phyloP scores from a whole-genome alignment of 2,329 filamentous ascomycete species.

The Clathrospora elynae region DNA sequence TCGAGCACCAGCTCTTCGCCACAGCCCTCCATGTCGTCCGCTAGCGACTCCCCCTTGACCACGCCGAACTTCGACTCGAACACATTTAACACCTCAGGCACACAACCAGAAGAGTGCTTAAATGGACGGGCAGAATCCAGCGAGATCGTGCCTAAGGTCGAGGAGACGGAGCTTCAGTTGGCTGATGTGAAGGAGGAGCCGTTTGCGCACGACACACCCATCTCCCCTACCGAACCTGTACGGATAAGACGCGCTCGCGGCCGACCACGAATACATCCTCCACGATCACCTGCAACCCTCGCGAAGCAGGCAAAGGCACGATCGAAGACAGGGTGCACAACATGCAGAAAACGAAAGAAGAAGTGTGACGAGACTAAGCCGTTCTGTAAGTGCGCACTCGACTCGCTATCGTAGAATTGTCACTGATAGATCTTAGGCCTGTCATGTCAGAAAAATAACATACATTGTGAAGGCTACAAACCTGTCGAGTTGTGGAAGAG shows the following conservation, averaged over 20 bases:
- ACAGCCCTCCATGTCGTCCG: constrained; percentile 49
- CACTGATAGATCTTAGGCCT: constrained; percentile 61
- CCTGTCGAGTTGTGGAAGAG: constrained; percentile 87
- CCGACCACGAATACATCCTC: constrained; percentile 79
- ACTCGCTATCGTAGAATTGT: not conserved
- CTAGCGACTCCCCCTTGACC: constrained; percentile 48
- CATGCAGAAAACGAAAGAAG: constrained; percentile 65
- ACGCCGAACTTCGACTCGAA: constrained; percentile 44
- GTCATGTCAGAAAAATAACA: constrained; percentile 92
- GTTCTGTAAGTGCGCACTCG: constrained; percentile 42
- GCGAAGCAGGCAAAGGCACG: constrained; percentile 77
- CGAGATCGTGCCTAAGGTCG: constrained; percentile 58
- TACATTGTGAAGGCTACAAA: constrained; percentile 88
- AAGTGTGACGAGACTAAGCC: constrained; percentile 61
- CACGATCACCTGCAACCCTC: constrained; percentile 62
- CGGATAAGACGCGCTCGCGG: constrained; percentile 62
- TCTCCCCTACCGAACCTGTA: constrained; percentile 45
- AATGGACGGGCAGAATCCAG: constrained; percentile 35
- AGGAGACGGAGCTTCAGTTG: constrained; percentile 57
- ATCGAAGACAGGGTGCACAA: constrained; percentile 64
- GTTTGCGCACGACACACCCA: constrained; percentile 37
- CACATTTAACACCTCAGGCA: constrained; percentile 29
- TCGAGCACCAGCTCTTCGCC: constrained; percentile 50
- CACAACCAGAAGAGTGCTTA: constrained; percentile 33
- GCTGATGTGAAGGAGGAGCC: constrained; percentile 47